Conservation (phyloP, 2,329 filamentous ascomycete species). For the Hirsutella thompsonii region DNA sequence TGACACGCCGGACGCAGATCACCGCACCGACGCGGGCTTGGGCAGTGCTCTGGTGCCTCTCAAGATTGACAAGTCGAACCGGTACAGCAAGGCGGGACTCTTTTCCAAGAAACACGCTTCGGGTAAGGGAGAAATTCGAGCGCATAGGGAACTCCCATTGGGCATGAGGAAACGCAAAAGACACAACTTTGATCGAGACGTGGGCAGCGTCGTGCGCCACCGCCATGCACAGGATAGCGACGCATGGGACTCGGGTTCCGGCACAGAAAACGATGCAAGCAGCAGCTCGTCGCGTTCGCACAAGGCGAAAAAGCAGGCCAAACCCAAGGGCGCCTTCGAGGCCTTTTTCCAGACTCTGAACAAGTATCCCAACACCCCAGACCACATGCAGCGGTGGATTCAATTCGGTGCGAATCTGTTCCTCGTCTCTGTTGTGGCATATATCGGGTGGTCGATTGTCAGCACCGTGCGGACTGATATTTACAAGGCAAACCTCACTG, state of each 20-base stretch:
- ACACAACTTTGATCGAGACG: slow-evolving; percentile 35
- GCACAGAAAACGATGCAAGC: slow-evolving; percentile 24
- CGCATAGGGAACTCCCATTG: slow-evolving; percentile 24
- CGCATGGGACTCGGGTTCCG: slow-evolving; percentile 36
- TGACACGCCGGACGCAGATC: slow-evolving; percentile 39
- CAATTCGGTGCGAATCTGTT: slow-evolving; percentile 51
- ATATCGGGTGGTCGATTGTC: slow-evolving; percentile 57
- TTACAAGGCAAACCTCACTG: slow-evolving; percentile 54
- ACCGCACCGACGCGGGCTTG: slow-evolving; percentile 28
- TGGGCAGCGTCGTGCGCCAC: slow-evolving; percentile 34
- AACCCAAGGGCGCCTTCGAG: slow-evolving; percentile 19
- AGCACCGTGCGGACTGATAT: slow-evolving; percentile 64
- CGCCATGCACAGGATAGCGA: slow-evolving; percentile 28
- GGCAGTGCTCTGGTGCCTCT: slow-evolving; percentile 30
- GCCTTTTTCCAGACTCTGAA: slow-evolving; percentile 38
- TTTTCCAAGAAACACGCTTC: slow-evolving; percentile 29
- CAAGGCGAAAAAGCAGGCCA: slow-evolving; percentile 11
- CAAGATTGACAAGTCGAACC: slow-evolving; percentile 31
- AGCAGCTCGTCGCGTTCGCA: slow-evolving; percentile 10
- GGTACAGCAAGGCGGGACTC: slow-evolving; percentile 26
- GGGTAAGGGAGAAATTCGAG: slow-evolving; percentile 53
- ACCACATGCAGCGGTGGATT: slow-evolving; percentile 46
- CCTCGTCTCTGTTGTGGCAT: slow-evolving; percentile 42
- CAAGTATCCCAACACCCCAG: slow-evolving; percentile 44
- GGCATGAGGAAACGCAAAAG: slow-evolving; percentile 40